Conservation (phyloP, 257 asterid genomes). For the Linaria vulgaris region DNA sequence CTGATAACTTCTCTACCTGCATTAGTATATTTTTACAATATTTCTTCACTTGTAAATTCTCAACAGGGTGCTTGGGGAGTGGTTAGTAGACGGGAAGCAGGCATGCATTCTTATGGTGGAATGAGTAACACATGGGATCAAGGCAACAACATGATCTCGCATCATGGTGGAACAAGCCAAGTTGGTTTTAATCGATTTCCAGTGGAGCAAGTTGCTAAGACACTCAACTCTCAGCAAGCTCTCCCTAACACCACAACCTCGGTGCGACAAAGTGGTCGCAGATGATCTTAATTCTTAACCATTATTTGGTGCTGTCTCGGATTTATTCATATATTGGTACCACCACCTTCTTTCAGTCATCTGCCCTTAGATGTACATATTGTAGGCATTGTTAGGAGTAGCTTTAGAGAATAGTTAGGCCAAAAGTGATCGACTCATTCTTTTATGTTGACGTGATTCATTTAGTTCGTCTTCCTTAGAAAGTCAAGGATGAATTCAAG, state of each 20-base stretch:
- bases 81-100: constrained; percentile 34
- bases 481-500: too few relatives aligned
- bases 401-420: constrained; percentile 25
- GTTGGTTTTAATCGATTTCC: constrained; percentile 31
- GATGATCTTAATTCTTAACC: constrained; percentile 31
- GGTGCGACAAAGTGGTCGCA: constrained; percentile 22
- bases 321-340: constrained; percentile 13
- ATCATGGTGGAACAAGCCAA: constrained; percentile 27
- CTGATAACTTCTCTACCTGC: neutral
- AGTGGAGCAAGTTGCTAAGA: constrained; percentile 27
- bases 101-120: constrained; percentile 32
- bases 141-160: constrained; percentile 27
- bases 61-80: constrained; percentile 46
- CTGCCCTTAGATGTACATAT: constrained; percentile 39
- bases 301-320: neutral
- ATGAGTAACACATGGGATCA: constrained; percentile 36
- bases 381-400: constrained; percentile 20
- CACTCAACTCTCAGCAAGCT: constrained; percentile 27
- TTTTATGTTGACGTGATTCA: constrained; percentile 21
- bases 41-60: neutral
- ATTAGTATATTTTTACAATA: too few relatives aligned
- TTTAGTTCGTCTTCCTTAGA: neutral
- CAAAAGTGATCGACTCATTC: constrained; percentile 15
- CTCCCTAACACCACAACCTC: constrained; percentile 30
- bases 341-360: constrained; percentile 7